A percentile compares a stretch with the other conserved stretches of the same genome.
These are phyloP conservation scores for Candida peoriensis DNA, from an alignment of 805 yeast genomes.

Conservation along the genomic window DNA sequence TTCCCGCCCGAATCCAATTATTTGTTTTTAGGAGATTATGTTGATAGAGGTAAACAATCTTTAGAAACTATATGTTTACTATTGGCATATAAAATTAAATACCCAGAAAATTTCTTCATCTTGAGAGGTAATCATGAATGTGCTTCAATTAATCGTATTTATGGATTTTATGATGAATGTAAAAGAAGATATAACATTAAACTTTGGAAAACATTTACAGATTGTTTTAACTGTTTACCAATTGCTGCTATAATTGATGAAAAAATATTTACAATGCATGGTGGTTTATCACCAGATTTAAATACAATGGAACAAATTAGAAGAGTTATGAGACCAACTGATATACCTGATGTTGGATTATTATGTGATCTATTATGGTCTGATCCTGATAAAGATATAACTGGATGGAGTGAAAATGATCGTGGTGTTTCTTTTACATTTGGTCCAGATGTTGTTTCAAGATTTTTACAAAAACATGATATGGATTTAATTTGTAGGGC, in stretches of 20 bases:
- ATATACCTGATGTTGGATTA: conserved; percentile 96
- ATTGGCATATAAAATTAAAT: conserved; percentile 94
- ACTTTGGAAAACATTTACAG: conserved; percentile 98
- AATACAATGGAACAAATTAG: conserved; percentile 98
- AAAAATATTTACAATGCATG: conserved; percentile 98
- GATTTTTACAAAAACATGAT: conserved; percentile 94
- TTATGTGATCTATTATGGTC: conserved; percentile 97
- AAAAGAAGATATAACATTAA: conserved; percentile 97
- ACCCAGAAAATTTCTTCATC: conserved; percentile 96
- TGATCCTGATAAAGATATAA: conserved; percentile 96
- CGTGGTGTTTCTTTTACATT: conserved; percentile 99
- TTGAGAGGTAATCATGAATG: conserved; percentile 98
- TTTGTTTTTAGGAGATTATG: conserved; percentile 93
- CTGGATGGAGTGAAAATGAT: conserved; percentile 99
- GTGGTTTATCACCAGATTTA: conserved; percentile 95
- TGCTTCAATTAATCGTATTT: conserved; percentile 95
- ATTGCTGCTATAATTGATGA: conserved; percentile 98
- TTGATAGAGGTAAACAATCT: conserved; percentile 97
- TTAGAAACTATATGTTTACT: conserved; percentile 91
- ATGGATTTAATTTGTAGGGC: conserved; percentile 98
- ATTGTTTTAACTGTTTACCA: conserved; percentile 97
- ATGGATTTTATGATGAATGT: conserved; percentile 98
- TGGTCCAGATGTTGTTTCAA: conserved; percentile 98
- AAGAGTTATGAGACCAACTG: conserved; percentile 99
- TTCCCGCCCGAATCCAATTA: conserved; percentile 99